These are phyloP conservation scores for Apiospora phragmitis DNA, from an alignment of 2,329 filamentous ascomycete species.

Conservation along the genomic window DNA sequence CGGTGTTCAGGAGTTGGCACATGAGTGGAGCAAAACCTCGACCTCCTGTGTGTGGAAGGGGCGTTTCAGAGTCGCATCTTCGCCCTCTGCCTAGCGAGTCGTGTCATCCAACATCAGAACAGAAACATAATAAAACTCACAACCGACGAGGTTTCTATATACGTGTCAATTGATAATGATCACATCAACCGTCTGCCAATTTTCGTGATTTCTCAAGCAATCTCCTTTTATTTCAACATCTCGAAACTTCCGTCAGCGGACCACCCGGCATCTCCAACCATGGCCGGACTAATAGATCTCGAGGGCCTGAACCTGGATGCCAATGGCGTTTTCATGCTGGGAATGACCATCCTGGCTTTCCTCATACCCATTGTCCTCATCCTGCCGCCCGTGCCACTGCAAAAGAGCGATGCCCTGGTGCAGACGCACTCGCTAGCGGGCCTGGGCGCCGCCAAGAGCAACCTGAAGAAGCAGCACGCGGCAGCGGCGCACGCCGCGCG, in stretches of 20 bases:
- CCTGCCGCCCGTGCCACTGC: constrained; percentile 55
- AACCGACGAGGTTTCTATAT: background rate
- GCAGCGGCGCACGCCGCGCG: constrained; percentile 19
- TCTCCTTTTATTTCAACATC: background rate
- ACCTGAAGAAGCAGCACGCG: constrained; percentile 31
- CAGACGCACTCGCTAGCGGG: constrained; percentile 56
- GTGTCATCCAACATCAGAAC: background rate
- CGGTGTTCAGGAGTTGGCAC: background rate
- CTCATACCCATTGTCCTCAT: constrained; percentile 53
- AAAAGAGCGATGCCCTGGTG: constrained; percentile 52
- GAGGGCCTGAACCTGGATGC: constrained; percentile 25
- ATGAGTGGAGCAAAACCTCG: background rate
- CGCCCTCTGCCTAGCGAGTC: background rate
- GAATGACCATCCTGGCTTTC: constrained; percentile 42
- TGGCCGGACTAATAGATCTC: constrained; percentile 5
- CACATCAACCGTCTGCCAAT: background rate
- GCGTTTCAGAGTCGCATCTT: constrained; percentile 2
- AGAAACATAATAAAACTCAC: background rate
- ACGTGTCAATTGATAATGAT: background rate
- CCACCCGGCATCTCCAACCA: background rate
- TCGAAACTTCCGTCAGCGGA: background rate
- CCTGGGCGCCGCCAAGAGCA: constrained; percentile 38
- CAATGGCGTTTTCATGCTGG: constrained; percentile 26
- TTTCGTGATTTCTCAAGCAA: constrained; percentile 2
- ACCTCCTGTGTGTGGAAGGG: background rate